Conservation (phyloP, 2,329 filamentous ascomycete species). For the Penicillium carneum region DNA sequence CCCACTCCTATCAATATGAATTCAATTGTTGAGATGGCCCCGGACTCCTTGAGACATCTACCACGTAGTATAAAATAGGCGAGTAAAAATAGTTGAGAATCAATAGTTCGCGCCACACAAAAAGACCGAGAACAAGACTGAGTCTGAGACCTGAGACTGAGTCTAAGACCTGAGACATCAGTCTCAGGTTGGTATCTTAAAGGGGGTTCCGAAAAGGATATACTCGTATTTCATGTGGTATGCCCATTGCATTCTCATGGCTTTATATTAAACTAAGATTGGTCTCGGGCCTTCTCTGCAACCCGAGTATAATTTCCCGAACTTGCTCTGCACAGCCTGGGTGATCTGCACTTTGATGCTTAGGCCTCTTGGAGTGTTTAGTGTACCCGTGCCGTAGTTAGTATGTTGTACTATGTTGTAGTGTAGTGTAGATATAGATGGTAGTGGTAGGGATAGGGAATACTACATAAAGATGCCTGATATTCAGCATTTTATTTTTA, state of each 20-base stretch:
- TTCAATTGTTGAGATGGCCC: conserved; percentile 5
- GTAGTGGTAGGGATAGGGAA: neutral
- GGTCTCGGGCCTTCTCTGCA: neutral
- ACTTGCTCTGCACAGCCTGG: conserved; percentile 2
- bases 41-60: neutral
- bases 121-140: neutral
- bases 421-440: neutral
- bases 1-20: neutral
- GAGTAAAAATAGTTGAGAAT: conserved; percentile 3
- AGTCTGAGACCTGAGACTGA: neutral
- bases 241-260: neutral
- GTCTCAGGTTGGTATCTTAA: conserved; percentile 12
- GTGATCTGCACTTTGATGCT: neutral
- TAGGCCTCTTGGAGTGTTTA: neutral
- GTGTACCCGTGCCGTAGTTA: neutral
- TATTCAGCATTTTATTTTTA: neutral
- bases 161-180: no score
- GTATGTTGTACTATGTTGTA: no score
- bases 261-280: neutral
- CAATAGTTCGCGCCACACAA: conserved; percentile 7
- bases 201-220: neutral
- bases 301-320: neutral
- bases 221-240: neutral
- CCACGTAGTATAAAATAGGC: neutral
- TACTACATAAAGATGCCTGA: neutral